Base-by-base conservation (phyloP, 192 early-diverging fungal species). In the Tieghemiomyces parasiticus region DNA sequence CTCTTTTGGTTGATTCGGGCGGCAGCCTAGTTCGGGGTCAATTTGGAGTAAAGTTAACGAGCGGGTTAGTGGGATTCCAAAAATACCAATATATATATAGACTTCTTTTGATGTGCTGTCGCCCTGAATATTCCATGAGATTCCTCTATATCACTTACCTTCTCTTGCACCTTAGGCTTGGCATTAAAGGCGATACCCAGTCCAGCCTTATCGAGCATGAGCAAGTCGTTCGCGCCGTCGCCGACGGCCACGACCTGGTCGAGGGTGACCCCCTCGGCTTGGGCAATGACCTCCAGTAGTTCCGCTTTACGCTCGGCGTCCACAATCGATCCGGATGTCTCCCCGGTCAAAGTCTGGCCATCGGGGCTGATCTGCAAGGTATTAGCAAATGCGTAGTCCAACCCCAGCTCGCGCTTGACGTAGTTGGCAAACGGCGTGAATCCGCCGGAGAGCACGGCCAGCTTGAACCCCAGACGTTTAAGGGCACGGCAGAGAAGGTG, bases 301-400 rank as follows among this genome's bases (percentile, higher is more conserved):
- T 99, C 93, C 0, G 93, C 91, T 66, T 99, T 99, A 28, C 95
- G 72, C 35, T 81, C 68, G 33, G 90, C 95, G 64, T 93, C 90
- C 14, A 99, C 91, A 38, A 97, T 81, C 0, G 90, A 82, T 0
- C 95, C 95, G 10, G 83, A 48, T 0, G 91, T 93, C 61, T 84
- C 82, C n/a, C 95, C 95, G 0, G 88, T 91, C 35, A 99, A 72
- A 6, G 68, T 72, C 28, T 76, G 64, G 4, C 94, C 94, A 66
- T 97, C 92, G 0, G 85, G 69, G 0, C 87, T 83, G 24, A 94
- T 88, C 63, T 85, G 71, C 16, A 97, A 79, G 77, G 94, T 81
- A 69, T 99, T 99, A 24, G 95, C 95, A 81, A 97, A 97, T 0
- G 95, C 93, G 64, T 96, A 99, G 69, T 99, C 95, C 9, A 99